Conservation (phyloP, 441 rosid species). For the Pelargonium exstipulatum region DNA sequence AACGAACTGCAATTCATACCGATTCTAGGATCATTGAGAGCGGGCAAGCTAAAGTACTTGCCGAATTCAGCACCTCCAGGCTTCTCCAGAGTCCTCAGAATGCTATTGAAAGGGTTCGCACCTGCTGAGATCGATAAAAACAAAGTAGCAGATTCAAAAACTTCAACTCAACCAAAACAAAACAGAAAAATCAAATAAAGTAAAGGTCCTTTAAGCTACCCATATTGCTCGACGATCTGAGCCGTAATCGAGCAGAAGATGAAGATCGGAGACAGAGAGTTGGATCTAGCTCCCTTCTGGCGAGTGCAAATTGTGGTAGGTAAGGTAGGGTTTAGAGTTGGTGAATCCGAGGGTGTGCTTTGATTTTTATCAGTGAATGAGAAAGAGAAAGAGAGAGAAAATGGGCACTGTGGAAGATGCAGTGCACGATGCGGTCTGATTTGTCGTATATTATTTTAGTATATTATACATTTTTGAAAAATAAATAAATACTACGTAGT, state of each 20-base stretch:
- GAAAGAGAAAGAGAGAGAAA: not conserved
- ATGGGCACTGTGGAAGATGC: not conserved
- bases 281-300: not conserved
- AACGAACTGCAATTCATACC: conserved; percentile 32
- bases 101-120: conserved; percentile 44
- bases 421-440: not conserved
- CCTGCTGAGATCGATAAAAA: conserved; percentile 28
- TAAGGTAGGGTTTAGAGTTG: not conserved
- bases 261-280: not conserved
- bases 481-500: too few species aligned
- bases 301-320: not conserved
- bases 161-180: not conserved
- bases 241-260: not conserved
- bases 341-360: not conserved
- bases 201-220: not conserved
- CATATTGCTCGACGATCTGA: conserved; percentile 4
- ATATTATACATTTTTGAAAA: too few species aligned
- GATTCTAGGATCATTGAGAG: conserved; percentile 57
- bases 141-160: not conserved
- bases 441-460: not conserved
- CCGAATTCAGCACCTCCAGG: conserved; percentile 54
- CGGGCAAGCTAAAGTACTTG: conserved; percentile 45
- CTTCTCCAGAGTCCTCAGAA: conserved; percentile 46
- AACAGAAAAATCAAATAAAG: not conserved
- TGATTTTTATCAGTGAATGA: not conserved